Percentiles rank a stretch among this genome's conserved stretches.
Evolutionary conservation across 2,329 filamentous ascomycete genomes (phyloP).

Genomic region (Stemphylium vesicarium): DNA sequence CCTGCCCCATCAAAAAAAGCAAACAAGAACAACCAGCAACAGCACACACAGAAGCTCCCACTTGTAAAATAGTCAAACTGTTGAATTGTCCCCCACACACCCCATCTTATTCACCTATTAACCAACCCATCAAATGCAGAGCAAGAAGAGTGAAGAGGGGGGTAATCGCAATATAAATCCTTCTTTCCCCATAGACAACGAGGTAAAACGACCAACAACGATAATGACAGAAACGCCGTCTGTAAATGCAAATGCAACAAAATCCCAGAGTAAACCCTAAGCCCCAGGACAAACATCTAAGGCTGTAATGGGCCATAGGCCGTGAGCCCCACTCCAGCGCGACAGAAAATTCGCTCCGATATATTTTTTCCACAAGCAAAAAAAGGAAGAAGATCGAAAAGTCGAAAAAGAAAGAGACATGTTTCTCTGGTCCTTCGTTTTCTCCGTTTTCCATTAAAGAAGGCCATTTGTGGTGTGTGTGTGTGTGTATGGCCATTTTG

Average conservation of each 20-base stretch:
- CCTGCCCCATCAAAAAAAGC: no score
- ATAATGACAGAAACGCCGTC: constrained; percentile 1
- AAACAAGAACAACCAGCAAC: no score
- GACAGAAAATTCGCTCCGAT: constrained; percentile 18
- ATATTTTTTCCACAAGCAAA: constrained; percentile 1
- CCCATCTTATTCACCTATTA: no score
- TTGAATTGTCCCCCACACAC: no score
- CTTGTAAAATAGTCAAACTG: no score
- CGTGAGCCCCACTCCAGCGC: not conserved
- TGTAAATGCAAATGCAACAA: constrained; percentile 9
- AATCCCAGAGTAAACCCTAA: not conserved
- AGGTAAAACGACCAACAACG: not conserved
- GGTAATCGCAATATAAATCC: not conserved
- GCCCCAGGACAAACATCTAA: no score
- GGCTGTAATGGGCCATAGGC: no score
- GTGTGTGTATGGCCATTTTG: constrained; percentile 1
- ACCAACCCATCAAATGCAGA: no score
- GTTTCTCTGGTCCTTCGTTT: constrained; percentile 3
- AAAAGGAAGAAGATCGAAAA: not conserved
- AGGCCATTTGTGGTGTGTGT: constrained; percentile 6
- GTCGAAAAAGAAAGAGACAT: not conserved
- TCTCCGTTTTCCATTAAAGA: constrained; percentile 9
- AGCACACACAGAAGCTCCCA: no score
- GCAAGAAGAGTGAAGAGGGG: no score
- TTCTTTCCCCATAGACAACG: not conserved